Conservation (phyloP, 228 moss, liverwort and hornwort species). For the Sphagnum magellanicum region DNA sequence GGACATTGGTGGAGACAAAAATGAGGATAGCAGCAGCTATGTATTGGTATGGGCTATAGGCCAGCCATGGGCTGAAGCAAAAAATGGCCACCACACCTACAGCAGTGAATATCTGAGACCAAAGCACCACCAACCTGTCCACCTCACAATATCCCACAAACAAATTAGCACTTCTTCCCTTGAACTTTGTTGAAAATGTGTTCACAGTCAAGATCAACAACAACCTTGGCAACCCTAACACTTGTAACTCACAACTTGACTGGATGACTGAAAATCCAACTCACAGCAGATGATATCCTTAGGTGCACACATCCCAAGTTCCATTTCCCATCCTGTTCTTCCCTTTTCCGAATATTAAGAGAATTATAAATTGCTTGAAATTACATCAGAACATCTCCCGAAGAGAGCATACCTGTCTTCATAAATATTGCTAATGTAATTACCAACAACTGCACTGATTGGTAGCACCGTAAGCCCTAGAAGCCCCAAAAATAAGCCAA, state of each 20-base stretch:
- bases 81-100: slow-evolving; percentile 44
- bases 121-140: slow-evolving; percentile 51
- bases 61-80: slow-evolving; percentile 27
- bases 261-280: neutral
- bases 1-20: slow-evolving; percentile 62
- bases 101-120: slow-evolving; percentile 45
- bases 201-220: too few relatives aligned
- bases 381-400: too few relatives aligned
- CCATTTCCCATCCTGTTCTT: too few relatives aligned
- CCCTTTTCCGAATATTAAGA: too few relatives aligned
- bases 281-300: too few relatives aligned
- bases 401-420: slow-evolving; percentile 44
- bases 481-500: slow-evolving; percentile 50
- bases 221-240: too few relatives aligned
- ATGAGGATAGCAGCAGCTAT: slow-evolving; percentile 47
- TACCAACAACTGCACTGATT: slow-evolving; percentile 62
- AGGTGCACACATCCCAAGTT: too few relatives aligned
- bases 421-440: slow-evolving; percentile 57
- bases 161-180: too few relatives aligned
- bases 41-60: slow-evolving; percentile 46
- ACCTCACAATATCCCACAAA: too few relatives aligned
- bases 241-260: too few relatives aligned
- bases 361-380: too few relatives aligned
- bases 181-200: too few relatives aligned
- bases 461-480: slow-evolving; percentile 64